phyloP scores from a whole-genome alignment of 2,329 filamentous ascomycete genomes.

The Amesomyces nigricolor region DNA sequence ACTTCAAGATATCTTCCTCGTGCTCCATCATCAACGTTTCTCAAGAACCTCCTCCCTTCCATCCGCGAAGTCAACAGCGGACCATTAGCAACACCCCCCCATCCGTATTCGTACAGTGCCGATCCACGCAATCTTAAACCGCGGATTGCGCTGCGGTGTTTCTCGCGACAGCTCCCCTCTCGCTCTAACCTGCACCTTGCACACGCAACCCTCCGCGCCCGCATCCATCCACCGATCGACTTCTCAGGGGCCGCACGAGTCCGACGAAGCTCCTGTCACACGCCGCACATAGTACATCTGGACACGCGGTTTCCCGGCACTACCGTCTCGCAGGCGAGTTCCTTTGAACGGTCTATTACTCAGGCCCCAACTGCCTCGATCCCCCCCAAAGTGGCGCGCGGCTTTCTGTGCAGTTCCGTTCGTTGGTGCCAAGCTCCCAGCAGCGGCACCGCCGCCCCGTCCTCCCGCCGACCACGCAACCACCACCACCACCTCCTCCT shows the following conservation, averaged over 20 bases:
- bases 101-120: slow-evolving; percentile 9
- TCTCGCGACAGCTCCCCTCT: background rate
- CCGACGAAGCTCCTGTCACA: slow-evolving; percentile 1
- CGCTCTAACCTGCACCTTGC: background rate
- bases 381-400: slow-evolving; percentile 6
- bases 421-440: slow-evolving; percentile 6
- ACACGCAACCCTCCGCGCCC: background rate
- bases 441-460: slow-evolving; percentile 11
- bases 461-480: slow-evolving; percentile 12
- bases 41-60: too few relatives aligned
- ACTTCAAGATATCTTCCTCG: too few relatives aligned
- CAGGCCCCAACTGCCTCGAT: background rate
- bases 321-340: background rate
- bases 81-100: too few relatives aligned
- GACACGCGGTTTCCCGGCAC: background rate
- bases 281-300: background rate
- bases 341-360: background rate
- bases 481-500: background rate
- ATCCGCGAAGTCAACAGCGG: too few relatives aligned
- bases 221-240: background rate
- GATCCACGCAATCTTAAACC: slow-evolving; percentile 6
- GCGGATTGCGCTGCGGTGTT: background rate
- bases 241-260: too few relatives aligned
- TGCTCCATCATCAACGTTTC: background rate
- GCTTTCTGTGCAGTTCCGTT: background rate